A percentile compares a stretch with the other conserved stretches of the same genome.
phyloP scores from a whole-genome alignment of 768 basidiomycete species.

The Collybia mongolica region DNA sequence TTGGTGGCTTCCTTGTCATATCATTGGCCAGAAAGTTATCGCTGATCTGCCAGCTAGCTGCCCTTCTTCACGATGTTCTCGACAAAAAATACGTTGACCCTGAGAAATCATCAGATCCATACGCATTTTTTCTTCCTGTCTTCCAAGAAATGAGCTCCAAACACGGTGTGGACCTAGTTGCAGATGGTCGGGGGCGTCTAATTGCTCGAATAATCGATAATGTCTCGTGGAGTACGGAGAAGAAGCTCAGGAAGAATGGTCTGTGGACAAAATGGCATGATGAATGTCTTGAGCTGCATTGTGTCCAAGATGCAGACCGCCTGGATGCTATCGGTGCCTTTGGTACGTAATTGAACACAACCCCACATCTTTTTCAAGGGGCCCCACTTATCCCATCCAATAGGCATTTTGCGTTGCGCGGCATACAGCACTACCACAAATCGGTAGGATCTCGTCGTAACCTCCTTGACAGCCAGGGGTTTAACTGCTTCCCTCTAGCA shows the following conservation, averaged over 20 bases:
- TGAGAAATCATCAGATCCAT: conserved; percentile 56
- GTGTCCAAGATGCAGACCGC: conserved; percentile 78
- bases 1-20: conserved; percentile 1
- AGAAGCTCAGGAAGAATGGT: conserved; percentile 54
- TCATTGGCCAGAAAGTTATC: neutral
- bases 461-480: neutral
- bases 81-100: conserved; percentile 81
- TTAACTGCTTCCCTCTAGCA: conserved; percentile 21
- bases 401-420: conserved; percentile 67
- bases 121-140: conserved; percentile 66
- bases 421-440: conserved; percentile 61
- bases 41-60: conserved; percentile 39
- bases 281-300: conserved; percentile 73
- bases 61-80: conserved; percentile 86
- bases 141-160: conserved; percentile 45
- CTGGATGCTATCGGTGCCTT: conserved; percentile 83
- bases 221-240: conserved; percentile 87
- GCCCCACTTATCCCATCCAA: neutral
- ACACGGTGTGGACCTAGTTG: conserved; percentile 53
- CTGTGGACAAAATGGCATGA: conserved; percentile 67
- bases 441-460: conserved; percentile 26
- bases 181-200: conserved; percentile 55
- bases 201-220: conserved; percentile 69
- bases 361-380: no score
- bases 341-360: conserved; percentile 35